phyloP scores from a whole-genome alignment of 1,284 basidiomycete genomes.

The Cryptococcus sp. region DNA sequence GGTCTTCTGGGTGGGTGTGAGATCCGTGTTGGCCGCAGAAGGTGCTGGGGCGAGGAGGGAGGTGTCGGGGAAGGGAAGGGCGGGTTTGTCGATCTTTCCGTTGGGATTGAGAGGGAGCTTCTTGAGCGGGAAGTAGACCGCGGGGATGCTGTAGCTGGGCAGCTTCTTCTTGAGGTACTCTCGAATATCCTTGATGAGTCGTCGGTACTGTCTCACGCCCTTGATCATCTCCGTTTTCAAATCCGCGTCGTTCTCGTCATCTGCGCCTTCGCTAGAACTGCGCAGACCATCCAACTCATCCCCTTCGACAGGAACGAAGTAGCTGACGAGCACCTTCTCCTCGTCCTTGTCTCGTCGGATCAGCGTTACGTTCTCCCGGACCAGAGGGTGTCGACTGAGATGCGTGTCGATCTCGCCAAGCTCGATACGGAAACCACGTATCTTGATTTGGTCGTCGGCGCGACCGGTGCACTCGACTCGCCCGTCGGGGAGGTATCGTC shows the following conservation, averaged over 20 bases:
- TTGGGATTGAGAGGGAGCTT: constrained; percentile 99
- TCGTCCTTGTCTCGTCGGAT: constrained; percentile 98
- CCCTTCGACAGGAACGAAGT: constrained; percentile 87
- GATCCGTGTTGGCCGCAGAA: constrained; percentile 45
- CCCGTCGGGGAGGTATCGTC: constrained; percentile 90
- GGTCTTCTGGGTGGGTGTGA: constrained; percentile 73
- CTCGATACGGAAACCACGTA: constrained; percentile 98
- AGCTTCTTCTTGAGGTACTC: constrained; percentile 97
- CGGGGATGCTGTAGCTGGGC: constrained; percentile 88
- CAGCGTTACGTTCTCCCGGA: constrained; percentile 95
- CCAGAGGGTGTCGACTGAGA: constrained; percentile 87
- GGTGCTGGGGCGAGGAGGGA: constrained; percentile 64
- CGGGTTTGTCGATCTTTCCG: constrained; percentile 98
- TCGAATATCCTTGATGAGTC: constrained; percentile 88
- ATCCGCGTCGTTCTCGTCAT: constrained; percentile 59
- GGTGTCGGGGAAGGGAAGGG: constrained; percentile 98
- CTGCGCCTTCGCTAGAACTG: constrained; percentile 64
- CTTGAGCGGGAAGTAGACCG: constrained; percentile 89
- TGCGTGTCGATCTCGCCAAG: constrained; percentile 98
- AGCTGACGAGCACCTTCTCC: constrained; percentile 97
- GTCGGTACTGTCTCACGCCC: constrained; percentile 78
- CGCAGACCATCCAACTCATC: constrained; percentile 71
- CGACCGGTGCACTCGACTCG: constrained; percentile 96
- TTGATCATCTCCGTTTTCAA: constrained; percentile 61
- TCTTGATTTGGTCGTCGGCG: constrained; percentile 99